A percentile compares a stretch with the other conserved stretches of the same genome.
Evolutionary conservation across 1,284 basidiomycete genomes (phyloP).

Genomic region (Pyrrhoderma noxium): DNA sequence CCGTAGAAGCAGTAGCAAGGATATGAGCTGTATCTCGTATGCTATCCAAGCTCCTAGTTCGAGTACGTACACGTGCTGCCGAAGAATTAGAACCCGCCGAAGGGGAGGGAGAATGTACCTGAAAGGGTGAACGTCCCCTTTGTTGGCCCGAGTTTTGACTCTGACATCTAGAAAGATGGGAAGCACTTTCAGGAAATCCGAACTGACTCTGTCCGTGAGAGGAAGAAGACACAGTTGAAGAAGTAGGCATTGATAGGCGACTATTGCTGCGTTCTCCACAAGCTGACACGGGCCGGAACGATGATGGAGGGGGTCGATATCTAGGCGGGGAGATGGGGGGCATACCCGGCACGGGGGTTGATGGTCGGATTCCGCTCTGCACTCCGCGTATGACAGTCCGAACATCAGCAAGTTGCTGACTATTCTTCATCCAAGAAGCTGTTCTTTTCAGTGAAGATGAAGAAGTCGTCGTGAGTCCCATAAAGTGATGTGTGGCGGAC

Average conservation of each 20-base stretch:
- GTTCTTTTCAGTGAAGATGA: not conserved
- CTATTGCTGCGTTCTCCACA: not conserved
- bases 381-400: slow-evolving; percentile 7
- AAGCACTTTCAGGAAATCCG: no score
- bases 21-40: slow-evolving; percentile 1
- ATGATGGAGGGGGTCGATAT: slow-evolving; percentile 10
- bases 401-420: slow-evolving; percentile 8
- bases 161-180: no score
- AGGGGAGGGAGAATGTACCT: not conserved
- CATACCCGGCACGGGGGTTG: slow-evolving; percentile 13
- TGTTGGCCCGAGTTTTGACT: not conserved
- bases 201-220: no score
- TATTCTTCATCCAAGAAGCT: not conserved
- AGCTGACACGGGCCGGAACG: slow-evolving; percentile 7
- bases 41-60: slow-evolving; percentile 6
- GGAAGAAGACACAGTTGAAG: no score
- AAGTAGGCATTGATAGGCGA: no score
- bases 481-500: not conserved
- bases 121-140: not conserved
- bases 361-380: slow-evolving; percentile 10
- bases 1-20: slow-evolving; percentile 4
- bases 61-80: not conserved
- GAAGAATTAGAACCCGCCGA: not conserved
- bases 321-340: slow-evolving; percentile 1
- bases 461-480: not conserved